Base-by-base conservation (phyloP, 345 rosid genomes). In the Moringa oleifera region DNA sequence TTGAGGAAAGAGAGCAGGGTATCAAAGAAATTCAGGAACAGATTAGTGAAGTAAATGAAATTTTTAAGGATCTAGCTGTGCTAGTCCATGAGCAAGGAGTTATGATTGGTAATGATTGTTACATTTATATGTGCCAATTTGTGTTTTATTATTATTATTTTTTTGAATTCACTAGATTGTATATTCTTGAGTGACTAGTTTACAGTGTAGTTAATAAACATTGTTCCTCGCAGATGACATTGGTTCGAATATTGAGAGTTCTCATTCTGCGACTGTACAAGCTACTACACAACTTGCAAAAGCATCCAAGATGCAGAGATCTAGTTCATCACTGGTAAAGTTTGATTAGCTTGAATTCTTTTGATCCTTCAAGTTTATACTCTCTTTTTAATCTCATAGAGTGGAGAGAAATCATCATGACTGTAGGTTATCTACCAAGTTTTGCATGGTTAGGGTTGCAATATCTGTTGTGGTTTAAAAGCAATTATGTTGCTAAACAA, bases 1-100 rank as follows among this genome's bases (percentile, higher is more conserved):
- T 87, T 41, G 88, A 82, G 77, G 94, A 87, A 78, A 67, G 90
- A 69, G 88, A 87, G 56, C 94, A 84, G 63, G 94, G 90, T 24
- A 87, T 84, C 61, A 74, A 80, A 79, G 94, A 84, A 71, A 72
- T 87, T 60, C 88, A 84, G 71, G 77, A 80, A 51, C 90, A 84
- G 70, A 87, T 84, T 62, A 68, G 81, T 28, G 88, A 84, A 66
- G 94, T 87, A 55, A 87, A 82, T 71, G 90, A 84, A 60, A 87
- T 87, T 25, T 87, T 87, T 68, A 87, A 84, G 83, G 94, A 87
- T 71, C 73, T 84, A 59, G 90, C 85, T 61, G 74, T 76, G 52
- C 63, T 84, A 67, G 88, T 83, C 28, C 82, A 73, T 52, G 83
- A 76, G 60, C 90, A 87, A 83, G 90, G 94, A 61, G 65, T 65